A percentile compares a stretch with the other conserved stretches of the same genome.
phyloP scores from a whole-genome alignment of 345 rosid species.

The Eucalyptus erythrocorys region DNA sequence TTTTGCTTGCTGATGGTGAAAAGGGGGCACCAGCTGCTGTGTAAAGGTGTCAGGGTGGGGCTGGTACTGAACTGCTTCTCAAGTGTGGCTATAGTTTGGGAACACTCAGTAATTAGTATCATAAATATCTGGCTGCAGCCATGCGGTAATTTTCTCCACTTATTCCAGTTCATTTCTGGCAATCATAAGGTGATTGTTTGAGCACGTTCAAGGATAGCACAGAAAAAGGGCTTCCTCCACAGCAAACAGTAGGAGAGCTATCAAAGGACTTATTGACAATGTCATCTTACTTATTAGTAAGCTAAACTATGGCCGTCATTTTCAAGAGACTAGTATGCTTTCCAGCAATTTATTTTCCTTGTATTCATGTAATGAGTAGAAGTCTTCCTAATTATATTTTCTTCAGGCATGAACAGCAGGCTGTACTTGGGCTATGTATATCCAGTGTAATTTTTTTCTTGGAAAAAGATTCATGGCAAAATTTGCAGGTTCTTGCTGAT shows the following conservation, averaged over 20 bases:
- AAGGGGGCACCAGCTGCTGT: neutral
- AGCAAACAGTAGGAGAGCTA: constrained; percentile 19
- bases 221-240: constrained; percentile 35
- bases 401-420: neutral
- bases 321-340: neutral
- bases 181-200: constrained; percentile 32
- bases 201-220: constrained; percentile 21
- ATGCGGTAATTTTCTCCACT: neutral
- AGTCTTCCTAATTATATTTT: neutral
- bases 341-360: neutral
- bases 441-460: too few relatives aligned
- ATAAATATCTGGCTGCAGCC: neutral
- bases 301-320: neutral
- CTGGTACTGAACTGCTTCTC: too few relatives aligned
- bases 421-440: neutral
- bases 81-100: neutral
- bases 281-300: constrained; percentile 36
- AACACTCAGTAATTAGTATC: neutral
- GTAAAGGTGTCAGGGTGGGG: neutral
- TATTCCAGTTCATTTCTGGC: neutral
- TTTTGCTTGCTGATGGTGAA: neutral
- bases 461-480: neutral
- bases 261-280: constrained; percentile 30
- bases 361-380: neutral
- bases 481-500: constrained; percentile 42